These are phyloP conservation scores for Podospora conica DNA, from an alignment of 495 filamentous ascomycete species.

Conservation along the genomic window DNA sequence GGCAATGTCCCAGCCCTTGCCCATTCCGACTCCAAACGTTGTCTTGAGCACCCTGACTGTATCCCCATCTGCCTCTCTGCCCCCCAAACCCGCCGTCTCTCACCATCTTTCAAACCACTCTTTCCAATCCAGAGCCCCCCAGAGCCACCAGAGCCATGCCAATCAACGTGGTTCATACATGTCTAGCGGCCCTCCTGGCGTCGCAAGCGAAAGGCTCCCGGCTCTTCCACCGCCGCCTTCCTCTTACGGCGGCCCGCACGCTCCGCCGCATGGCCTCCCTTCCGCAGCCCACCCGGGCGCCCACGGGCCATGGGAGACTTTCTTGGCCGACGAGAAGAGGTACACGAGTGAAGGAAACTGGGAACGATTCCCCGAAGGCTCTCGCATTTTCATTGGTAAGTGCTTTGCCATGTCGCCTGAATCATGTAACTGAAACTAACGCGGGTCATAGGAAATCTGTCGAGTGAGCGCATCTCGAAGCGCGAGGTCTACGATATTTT, in stretches of 20 bases:
- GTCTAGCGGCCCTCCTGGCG: slow-evolving; percentile 48
- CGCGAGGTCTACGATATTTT: slow-evolving; percentile 89
- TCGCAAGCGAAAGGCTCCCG: slow-evolving; percentile 44
- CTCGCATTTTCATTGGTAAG: slow-evolving; percentile 88
- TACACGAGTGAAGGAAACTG: slow-evolving; percentile 50
- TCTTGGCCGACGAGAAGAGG: slow-evolving; percentile 66
- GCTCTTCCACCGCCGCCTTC: slow-evolving; percentile 54
- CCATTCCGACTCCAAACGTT: slow-evolving; percentile 27
- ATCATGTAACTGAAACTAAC: not conserved
- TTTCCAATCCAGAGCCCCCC: slow-evolving; percentile 35
- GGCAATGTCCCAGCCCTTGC: slow-evolving; percentile 24
- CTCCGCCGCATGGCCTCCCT: slow-evolving; percentile 11
- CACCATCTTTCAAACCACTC: slow-evolving; percentile 29
- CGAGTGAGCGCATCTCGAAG: slow-evolving; percentile 88
- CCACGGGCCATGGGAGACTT: slow-evolving; percentile 74
- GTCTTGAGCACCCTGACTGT: slow-evolving; percentile 38
- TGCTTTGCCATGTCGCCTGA: slow-evolving; percentile 11
- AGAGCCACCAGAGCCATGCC: slow-evolving; percentile 38
- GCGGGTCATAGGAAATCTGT: slow-evolving; percentile 69
- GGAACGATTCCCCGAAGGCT: slow-evolving; percentile 85
- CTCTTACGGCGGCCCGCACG: slow-evolving; percentile 36
- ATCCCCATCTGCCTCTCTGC: slow-evolving; percentile 44
- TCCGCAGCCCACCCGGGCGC: slow-evolving; percentile 4
- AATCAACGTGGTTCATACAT: slow-evolving; percentile 40
- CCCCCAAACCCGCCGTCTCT: slow-evolving; percentile 48